Evolutionary conservation across 2,329 filamentous ascomycete species (phyloP), one percentile per base, ranked within the genome.

Genomic region (Cercospora sesami): DNA sequence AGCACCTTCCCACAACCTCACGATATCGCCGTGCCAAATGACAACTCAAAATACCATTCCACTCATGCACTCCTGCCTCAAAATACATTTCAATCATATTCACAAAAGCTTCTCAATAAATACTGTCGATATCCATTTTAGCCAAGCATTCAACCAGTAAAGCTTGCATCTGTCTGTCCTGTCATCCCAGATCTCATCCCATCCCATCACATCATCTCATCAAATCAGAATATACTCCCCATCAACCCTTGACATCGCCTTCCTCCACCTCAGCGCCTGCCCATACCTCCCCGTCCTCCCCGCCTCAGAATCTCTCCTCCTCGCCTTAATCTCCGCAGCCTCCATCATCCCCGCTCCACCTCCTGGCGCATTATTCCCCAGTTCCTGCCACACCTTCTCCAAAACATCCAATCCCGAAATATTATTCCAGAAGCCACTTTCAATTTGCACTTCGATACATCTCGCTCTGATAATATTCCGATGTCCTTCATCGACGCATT

Each of bases 351-450:
- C 36, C 16, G 6, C 36, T n/a, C 36, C 36, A 8, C 36, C 36
- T 8, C 74, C 73, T 9, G 42, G 59, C 30, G 69, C 71, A 51
- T 73, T 73, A 21, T 63, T 66, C 1, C 72, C 75, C 5, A 75
- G 68, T 66, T 78, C 78, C 67, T 76, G 83, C 94, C 94, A 97
- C 16, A 96, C 86, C 74, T 89, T 89, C 82, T 97, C 94, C 51
- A 97, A 81, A 4, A 97, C 88, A 75, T 95, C 91, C 28, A 97
- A 84, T 7, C 91, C 93, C 6, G 91, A 91, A 48, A 96, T 85
- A 78, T 97, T 97, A 81, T 97, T 97, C 84, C 93, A 92, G 81
- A 97, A 97, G 1, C 94, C 94, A 64, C 91, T 94, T 72, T 94
- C 91, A 31, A 89, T 87, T 84, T 94, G 93, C 72, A 97, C 94